Percentiles rank a stretch among this genome's conserved stretches.
Evolutionary conservation across 495 filamentous ascomycete species (phyloP).

Genomic region (Friedmanniomyces simplex): DNA sequence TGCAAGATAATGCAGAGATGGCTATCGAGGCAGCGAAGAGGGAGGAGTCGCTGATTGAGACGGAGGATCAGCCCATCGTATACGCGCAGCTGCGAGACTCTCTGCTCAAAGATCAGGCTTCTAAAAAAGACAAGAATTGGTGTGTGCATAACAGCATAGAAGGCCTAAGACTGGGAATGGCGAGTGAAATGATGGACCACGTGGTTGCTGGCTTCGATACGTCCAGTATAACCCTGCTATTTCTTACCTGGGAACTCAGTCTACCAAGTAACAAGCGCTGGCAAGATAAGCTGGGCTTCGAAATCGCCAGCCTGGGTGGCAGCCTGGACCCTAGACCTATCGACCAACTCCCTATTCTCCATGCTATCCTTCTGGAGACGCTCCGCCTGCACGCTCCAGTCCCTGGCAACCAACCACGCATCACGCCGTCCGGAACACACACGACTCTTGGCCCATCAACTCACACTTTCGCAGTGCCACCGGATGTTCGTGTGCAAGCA

Average conservation of each 20-base stretch:
- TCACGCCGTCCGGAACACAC: slow-evolving; percentile 46
- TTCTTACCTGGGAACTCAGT: slow-evolving; percentile 58
- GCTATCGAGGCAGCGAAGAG: neutral
- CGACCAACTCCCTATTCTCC: slow-evolving; percentile 58
- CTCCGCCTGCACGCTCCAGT: slow-evolving; percentile 63
- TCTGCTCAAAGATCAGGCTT: slow-evolving; percentile 29
- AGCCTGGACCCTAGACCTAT: slow-evolving; percentile 53
- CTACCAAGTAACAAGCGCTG: slow-evolving; percentile 24
- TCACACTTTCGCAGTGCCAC: slow-evolving; percentile 43
- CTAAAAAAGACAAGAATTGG: neutral
- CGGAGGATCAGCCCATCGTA: slow-evolving; percentile 41
- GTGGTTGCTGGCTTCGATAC: slow-evolving; percentile 74
- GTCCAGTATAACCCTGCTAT: slow-evolving; percentile 60
- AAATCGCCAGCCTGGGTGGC: slow-evolving; percentile 34
- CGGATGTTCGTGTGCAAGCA: slow-evolving; percentile 52
- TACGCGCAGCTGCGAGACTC: slow-evolving; percentile 35
- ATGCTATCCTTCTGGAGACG: slow-evolving; percentile 67
- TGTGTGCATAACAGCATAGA: neutral
- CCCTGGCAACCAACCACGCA: slow-evolving; percentile 61
- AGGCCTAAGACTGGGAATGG: slow-evolving; percentile 38
- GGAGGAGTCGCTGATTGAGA: slow-evolving; percentile 44
- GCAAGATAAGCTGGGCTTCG: slow-evolving; percentile 49
- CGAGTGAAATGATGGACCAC: slow-evolving; percentile 62
- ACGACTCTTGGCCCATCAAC: slow-evolving; percentile 35
- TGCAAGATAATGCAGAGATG: neutral